A percentile compares a stretch with the other conserved stretches of the same genome.
Evolutionary conservation across 2,329 filamentous ascomycete genomes (phyloP).

Genomic region (Stagonosporopsis tanaceti): DNA sequence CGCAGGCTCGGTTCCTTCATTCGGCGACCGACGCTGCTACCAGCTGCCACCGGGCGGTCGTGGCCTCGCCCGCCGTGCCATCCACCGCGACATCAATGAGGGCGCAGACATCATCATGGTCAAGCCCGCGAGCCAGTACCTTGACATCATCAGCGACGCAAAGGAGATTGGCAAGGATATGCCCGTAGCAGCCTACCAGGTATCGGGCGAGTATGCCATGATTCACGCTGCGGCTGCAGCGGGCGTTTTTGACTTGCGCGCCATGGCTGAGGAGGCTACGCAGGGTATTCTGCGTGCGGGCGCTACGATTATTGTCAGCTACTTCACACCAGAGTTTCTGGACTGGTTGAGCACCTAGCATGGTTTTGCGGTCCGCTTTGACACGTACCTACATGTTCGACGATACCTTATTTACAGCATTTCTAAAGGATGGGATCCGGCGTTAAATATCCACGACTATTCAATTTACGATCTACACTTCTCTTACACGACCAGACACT

Average conservation of each 20-base stretch:
- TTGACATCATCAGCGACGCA: conserved; percentile 97
- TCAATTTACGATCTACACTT: conserved; percentile 9
- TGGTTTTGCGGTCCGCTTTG: no score
- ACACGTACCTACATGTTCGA: background rate
- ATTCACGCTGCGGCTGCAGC: conserved; percentile 95
- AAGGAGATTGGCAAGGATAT: conserved; percentile 93
- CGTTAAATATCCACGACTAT: conserved; percentile 17
- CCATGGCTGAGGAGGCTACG: conserved; percentile 93
- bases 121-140: conserved; percentile 93
- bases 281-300: conserved; percentile 93
- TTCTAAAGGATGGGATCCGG: conserved; percentile 13
- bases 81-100: conserved; percentile 87
- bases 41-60: conserved; percentile 92
- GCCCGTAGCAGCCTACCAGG: conserved; percentile 94
- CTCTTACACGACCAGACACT: background rate
- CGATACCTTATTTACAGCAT: conserved; percentile 16
- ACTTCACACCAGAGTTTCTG: conserved; percentile 84
- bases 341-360: conserved; percentile 63
- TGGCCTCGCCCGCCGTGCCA: conserved; percentile 89
- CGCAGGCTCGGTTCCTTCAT: conserved; percentile 87
- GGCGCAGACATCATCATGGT: conserved; percentile 99
- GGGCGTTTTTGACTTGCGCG: conserved; percentile 92
- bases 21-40: conserved; percentile 96
- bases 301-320: conserved; percentile 90
- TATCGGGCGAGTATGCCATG: conserved; percentile 97